Conservation (phyloP, 164 flowering plant species). For the Aristolochia californica region DNA sequence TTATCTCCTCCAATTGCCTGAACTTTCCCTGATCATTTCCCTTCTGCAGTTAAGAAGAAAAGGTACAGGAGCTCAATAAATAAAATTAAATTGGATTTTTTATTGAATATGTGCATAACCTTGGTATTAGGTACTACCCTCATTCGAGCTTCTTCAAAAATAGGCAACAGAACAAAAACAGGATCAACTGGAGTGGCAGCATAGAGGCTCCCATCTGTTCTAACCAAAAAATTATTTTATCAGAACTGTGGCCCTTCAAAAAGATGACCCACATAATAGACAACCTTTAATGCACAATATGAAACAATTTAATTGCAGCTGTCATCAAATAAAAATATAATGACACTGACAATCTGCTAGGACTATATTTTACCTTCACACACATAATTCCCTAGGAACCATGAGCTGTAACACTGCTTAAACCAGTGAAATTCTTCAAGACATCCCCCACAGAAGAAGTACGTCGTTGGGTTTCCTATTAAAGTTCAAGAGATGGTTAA, state of each 20-base stretch:
- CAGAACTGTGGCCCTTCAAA: too few species aligned
- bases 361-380: too few species aligned
- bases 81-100: background rate
- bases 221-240: background rate
- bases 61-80: background rate
- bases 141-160: constrained; percentile 94
- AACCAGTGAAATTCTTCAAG: constrained; percentile 3
- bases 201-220: constrained; percentile 73
- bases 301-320: too few species aligned
- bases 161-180: constrained; percentile 76
- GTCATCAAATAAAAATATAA: too few species aligned
- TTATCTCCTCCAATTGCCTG: constrained; percentile 79
- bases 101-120: background rate
- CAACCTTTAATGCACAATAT: too few species aligned
- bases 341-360: too few species aligned
- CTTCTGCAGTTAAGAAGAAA: constrained; percentile 38
- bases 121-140: constrained; percentile 35
- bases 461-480: constrained; percentile 1
- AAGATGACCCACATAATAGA: too few species aligned
- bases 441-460: background rate
- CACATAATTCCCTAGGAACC: background rate
- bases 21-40: constrained; percentile 72
- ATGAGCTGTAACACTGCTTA: constrained; percentile 1
- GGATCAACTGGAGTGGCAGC: constrained; percentile 87
- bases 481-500: background rate